Conservation (phyloP, 2,329 filamentous ascomycete genomes). For the Aspergillus sp. region DNA sequence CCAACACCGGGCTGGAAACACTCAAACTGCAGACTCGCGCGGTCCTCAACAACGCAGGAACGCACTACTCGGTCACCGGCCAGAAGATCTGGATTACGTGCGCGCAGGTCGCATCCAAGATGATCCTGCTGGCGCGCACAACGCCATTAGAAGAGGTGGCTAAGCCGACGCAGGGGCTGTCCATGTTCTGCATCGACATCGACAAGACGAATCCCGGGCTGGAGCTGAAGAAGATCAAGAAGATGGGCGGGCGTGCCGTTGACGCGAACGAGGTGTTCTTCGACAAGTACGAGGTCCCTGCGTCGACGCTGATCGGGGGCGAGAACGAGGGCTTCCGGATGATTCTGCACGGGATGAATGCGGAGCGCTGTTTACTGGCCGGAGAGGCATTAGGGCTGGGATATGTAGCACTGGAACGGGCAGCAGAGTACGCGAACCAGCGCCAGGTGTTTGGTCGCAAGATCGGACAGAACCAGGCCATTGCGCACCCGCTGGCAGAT, state of each 20-base stretch:
- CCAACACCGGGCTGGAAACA: constrained; percentile 76
- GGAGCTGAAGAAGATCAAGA: constrained; percentile 70
- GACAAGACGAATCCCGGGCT: constrained; percentile 61
- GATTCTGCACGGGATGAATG: constrained; percentile 77
- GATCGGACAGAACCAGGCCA: constrained; percentile 61
- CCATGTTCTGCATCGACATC: constrained; percentile 77
- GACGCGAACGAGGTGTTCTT: constrained; percentile 90
- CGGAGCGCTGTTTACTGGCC: constrained; percentile 71
- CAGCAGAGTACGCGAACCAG: constrained; percentile 64
- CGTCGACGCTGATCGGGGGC: constrained; percentile 64
- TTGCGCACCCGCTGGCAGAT: constrained; percentile 58
- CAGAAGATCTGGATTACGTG: constrained; percentile 91
- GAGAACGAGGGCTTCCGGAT: constrained; percentile 79
- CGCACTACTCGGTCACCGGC: constrained; percentile 66
- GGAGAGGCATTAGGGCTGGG: constrained; percentile 79
- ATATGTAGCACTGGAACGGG: constrained; percentile 66
- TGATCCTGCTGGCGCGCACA: constrained; percentile 79
- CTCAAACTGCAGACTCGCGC: constrained; percentile 68
- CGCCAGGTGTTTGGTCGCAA: constrained; percentile 60
- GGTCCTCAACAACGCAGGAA: constrained; percentile 50
- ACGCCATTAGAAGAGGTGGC: constrained; percentile 65
- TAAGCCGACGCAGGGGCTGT: constrained; percentile 73
- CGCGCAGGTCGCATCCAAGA: constrained; percentile 77
- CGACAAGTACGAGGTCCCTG: constrained; percentile 69
- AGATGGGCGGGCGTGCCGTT: constrained; percentile 81